Base-by-base conservation (phyloP, 768 basidiomycete species). In the Boletus huronensis region DNA sequence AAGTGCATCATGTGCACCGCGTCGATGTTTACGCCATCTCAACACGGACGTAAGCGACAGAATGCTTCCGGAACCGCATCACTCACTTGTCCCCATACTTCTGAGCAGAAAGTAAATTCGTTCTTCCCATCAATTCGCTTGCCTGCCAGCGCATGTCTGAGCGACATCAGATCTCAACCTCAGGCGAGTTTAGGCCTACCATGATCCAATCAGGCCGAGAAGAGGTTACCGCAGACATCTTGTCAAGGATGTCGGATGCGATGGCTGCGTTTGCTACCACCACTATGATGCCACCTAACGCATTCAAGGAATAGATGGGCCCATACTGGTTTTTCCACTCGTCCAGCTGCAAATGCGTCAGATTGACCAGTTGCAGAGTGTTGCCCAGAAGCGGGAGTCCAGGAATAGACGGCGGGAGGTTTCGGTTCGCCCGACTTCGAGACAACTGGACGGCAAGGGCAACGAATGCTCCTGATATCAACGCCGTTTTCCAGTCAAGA, bases 61-160 rank as follows among this genome's bases (percentile, higher is more conserved):
- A 35, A 25, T 25, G 8, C 32, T 23, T 47, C 31, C 21, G 3
- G 31, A 23, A 35, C 17, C 13, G 23, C 11, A 6, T 6, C 32
- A n/a, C 55, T 43, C 36, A 57, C 56, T 54, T 57, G 8, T 57
- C 29, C 5, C 55, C 55, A 31, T 57, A 53, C 35, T 48, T 48
- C 10, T 57, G 55, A 11, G 55, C 40, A 21, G 52, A 48, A 21
- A 57, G 31, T 2, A 54, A 9, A 23, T 54, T 49, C 1, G 52
- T 45, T 23, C 47, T 53, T 32, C 14, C 47, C 55, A 54, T 57
- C 26, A 54, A 7, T 16, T 57, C 52, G 21, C 47, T 48, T 40
- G n/a, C 56, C 55, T 54, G 17, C 10, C 3, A 11, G 5, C 14
- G 5, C 26, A 39, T 25, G 3, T 26, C 11, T 34, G 9, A 47